A percentile compares a stretch with the other conserved stretches of the same genome.
These are phyloP conservation scores for Boletus barrowsii DNA, from an alignment of 768 basidiomycete species.

Conservation along the genomic window DNA sequence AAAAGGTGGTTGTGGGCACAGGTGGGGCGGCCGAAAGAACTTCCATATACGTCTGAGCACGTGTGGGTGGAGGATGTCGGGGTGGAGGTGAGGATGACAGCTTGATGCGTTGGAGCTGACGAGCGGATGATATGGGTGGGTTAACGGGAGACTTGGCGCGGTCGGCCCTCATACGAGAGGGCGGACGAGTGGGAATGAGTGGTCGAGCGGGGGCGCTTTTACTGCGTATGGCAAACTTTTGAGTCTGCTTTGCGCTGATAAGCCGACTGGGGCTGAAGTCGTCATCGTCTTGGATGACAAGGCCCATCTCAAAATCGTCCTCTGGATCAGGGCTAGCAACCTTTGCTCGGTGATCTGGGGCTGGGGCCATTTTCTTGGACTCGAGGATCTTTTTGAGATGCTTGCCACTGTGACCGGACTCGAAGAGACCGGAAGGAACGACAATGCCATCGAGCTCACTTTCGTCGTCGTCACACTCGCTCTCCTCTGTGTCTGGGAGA, in stretches of 20 bases:
- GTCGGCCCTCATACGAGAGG: constrained; percentile 58
- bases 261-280: constrained; percentile 81
- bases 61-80: constrained; percentile 39
- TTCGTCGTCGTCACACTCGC: constrained; percentile 64
- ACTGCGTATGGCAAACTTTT: constrained; percentile 49
- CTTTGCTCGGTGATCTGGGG: constrained; percentile 52
- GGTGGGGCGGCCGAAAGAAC: constrained; percentile 50
- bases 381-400: constrained; percentile 52
- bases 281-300: constrained; percentile 78
- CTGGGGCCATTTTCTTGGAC: constrained; percentile 52
- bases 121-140: constrained; percentile 66
- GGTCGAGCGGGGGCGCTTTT: constrained; percentile 56
- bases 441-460: constrained; percentile 80
- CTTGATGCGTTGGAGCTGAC: constrained; percentile 65
- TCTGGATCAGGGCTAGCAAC: constrained; percentile 62
- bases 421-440: constrained; percentile 72
- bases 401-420: constrained; percentile 58
- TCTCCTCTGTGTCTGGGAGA: constrained; percentile 69
- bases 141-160: constrained; percentile 71
- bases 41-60: constrained; percentile 59
- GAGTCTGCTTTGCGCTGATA: constrained; percentile 45
- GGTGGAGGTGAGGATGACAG: constrained; percentile 70
- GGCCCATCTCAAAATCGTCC: constrained; percentile 83
- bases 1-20: constrained; percentile 52
- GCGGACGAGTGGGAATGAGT: constrained; percentile 53